Evolutionary conservation across 768 basidiomycete genomes (phyloP).

Genomic region (Neoboletus subvelutipes): DNA sequence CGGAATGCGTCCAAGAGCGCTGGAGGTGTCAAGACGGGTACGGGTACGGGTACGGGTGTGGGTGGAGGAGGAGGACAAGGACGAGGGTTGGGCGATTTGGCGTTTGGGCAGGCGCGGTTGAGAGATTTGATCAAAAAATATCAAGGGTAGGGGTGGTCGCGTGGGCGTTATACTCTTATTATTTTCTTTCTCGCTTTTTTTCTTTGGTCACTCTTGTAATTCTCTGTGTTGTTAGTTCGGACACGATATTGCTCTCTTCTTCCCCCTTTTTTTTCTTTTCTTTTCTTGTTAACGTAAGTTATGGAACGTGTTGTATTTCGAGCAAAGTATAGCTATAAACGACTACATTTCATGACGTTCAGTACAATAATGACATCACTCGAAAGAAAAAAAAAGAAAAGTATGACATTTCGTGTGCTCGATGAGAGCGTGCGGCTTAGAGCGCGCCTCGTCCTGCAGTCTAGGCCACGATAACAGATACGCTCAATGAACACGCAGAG

Average conservation of each 20-base stretch:
- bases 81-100: constrained; percentile 46
- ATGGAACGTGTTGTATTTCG: constrained; percentile 12
- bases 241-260: not conserved
- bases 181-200: not conserved
- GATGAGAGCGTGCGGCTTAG: not conserved
- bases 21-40: constrained; percentile 6
- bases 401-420: not conserved
- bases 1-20: constrained; percentile 11
- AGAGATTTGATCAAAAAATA: constrained; percentile 83
- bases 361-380: not conserved
- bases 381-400: no score
- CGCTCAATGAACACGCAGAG: not conserved
- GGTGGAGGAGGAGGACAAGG: constrained; percentile 5
- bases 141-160: constrained; percentile 40
- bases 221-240: not conserved
- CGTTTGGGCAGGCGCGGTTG: constrained; percentile 75
- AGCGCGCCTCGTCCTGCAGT: constrained; percentile 24
- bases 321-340: not conserved
- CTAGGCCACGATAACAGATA: constrained; percentile 2
- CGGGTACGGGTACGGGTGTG: no score
- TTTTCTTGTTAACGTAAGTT: not conserved
- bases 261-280: not conserved
- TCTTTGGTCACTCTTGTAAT: not conserved
- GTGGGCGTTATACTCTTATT: not conserved
- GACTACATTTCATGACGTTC: not conserved